A percentile compares a stretch with the other conserved stretches of the same genome.
These are phyloP conservation scores for Auriscalpium microsporum DNA, from an alignment of 768 basidiomycete genomes.

Conservation along the genomic window DNA sequence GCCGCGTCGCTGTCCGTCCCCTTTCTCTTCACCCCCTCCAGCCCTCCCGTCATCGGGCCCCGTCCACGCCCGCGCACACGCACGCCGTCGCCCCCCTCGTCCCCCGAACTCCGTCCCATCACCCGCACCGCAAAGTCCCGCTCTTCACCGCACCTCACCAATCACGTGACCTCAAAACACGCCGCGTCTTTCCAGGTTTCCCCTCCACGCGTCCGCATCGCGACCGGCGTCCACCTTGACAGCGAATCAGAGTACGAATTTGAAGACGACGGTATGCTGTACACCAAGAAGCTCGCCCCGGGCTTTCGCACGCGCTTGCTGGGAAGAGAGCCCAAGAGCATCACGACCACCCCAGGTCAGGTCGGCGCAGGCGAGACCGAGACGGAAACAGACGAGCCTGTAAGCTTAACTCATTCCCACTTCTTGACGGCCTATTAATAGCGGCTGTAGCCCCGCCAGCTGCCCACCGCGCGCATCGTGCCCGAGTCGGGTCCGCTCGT, in stretches of 20 bases:
- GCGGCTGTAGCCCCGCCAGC: conserved; percentile 42
- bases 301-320: conserved; percentile 12
- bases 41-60: neutral
- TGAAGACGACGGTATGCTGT: conserved; percentile 6
- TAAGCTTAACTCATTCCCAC: conserved; percentile 27
- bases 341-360: conserved; percentile 55
- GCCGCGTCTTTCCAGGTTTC: conserved; percentile 8
- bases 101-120: conserved; percentile 9
- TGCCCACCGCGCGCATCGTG: conserved; percentile 62
- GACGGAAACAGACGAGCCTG: conserved; percentile 70
- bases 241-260: conserved; percentile 9
- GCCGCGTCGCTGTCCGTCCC: conserved; percentile 2
- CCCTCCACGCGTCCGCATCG: conserved; percentile 2
- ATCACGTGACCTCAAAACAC: neutral
- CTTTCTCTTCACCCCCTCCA: conserved; percentile 7
- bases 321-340: conserved; percentile 20
- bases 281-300: conserved; percentile 5
- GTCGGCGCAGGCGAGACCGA: conserved; percentile 69
- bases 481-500: conserved; percentile 41
- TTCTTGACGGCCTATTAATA: neutral
- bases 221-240: conserved; percentile 2
- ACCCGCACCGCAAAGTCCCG: conserved; percentile 7
- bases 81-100: neutral
- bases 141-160: conserved; percentile 11
- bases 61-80: neutral